Base-by-base conservation (phyloP, 768 basidiomycete species). In the Macrocybe gigantea region DNA sequence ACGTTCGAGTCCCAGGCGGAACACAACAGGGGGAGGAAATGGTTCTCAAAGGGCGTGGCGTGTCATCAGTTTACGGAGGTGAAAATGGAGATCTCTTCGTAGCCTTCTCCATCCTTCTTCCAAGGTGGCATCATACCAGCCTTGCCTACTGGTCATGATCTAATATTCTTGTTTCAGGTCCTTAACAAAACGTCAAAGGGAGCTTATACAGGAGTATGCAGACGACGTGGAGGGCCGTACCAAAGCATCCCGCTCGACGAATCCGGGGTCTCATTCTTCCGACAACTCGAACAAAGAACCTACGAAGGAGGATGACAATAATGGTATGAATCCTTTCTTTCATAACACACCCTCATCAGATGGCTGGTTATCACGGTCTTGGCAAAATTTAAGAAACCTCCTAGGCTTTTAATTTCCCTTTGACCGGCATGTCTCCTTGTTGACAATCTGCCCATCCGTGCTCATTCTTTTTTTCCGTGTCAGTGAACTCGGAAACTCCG, bases 1-100 rank as follows among this genome's bases (percentile, higher is more conserved):
- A 97, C 49, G 90, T 98, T 38, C 85, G 88, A 54, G 80, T 99
- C 37, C 91, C 93, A 47, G 74, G 76, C 14, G 95, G 96, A 39
- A 97, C 95, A 2, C 96, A 98, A 67, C 93, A 87, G 61, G 94
- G 94, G 12, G 93, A 97, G 70, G 93, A 98, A 65, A 94, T 95
- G 82, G 89, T 96, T 14, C 68, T 99, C 59, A 88, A 87, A 68
- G 83, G 84, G 36, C 81, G 89, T 45, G 96, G 96, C 31, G 82
- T 97, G 9, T 63, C 78, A 39, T 73, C 80, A 15, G 73, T 87
- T 6, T 75, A 76, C 59, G 65, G 71, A 44, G 68, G 75, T 37
- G 77, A 77, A 53, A 82, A 76, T 52, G 90, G 95, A 34, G 93
- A 96, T 64, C 69, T 97, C 45, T 88, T 93, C 57, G 89, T 99